Evolutionary conservation across 306 rosid species (phyloP).

Genomic region (Dryas alaskensis): DNA sequence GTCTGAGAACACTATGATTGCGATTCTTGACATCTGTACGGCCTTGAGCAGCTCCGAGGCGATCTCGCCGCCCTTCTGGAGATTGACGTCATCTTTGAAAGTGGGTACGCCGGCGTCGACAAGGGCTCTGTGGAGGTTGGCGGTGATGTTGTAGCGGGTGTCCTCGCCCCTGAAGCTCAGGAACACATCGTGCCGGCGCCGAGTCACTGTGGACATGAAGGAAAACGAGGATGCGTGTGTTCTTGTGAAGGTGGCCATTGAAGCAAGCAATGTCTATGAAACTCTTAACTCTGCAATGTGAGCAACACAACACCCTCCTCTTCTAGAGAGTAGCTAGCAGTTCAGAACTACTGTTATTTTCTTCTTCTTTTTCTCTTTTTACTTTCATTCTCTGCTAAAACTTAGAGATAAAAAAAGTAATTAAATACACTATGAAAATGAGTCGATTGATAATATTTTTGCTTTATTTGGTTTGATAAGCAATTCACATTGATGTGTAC

Average conservation of each 20-base stretch:
- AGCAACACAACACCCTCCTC: too few species aligned
- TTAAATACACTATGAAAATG: too few species aligned
- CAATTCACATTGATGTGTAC: too few species aligned
- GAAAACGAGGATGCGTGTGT: not conserved
- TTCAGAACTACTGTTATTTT: too few species aligned
- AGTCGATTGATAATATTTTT: too few species aligned
- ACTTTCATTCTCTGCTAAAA: too few species aligned
- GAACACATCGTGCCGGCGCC: slow-evolving; percentile 11
- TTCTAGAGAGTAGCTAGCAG: too few species aligned
- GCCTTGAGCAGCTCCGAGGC: slow-evolving; percentile 3
- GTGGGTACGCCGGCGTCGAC: not conserved
- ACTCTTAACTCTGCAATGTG: too few species aligned
- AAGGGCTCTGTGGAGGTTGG: not conserved
- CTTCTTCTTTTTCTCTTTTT: too few species aligned
- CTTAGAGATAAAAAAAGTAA: too few species aligned
- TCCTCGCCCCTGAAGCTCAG: slow-evolving; percentile 15
- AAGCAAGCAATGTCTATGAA: too few species aligned
- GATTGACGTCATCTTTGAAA: not conserved
- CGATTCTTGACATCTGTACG: slow-evolving; percentile 15
- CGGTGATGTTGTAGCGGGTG: slow-evolving; percentile 5
- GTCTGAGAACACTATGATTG: slow-evolving; percentile 10
- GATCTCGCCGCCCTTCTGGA: slow-evolving; percentile 1
- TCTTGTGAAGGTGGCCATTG: not conserved
- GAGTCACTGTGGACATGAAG: not conserved
- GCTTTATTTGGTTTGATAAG: too few species aligned